phyloP scores from a whole-genome alignment of 352 stramenopile species.

The Phytophthora capsici region DNA sequence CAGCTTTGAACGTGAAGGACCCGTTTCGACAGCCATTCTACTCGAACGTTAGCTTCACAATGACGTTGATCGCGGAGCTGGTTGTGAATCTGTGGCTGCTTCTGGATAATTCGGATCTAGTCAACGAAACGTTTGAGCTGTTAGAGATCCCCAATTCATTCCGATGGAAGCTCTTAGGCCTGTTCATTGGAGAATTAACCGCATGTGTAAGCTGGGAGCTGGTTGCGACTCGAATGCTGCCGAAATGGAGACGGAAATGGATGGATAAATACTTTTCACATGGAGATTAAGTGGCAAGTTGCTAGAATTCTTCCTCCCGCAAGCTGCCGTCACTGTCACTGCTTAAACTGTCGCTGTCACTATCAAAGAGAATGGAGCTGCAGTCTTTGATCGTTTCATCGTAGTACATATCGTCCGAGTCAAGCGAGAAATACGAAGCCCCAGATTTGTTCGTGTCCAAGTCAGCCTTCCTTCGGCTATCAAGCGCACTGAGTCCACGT shows the following conservation, averaged over 20 bases:
- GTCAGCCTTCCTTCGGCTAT: slow-evolving; percentile 14
- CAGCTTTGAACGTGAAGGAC: slow-evolving; percentile 59
- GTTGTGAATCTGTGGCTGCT: slow-evolving; percentile 44
- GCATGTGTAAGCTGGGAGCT: slow-evolving; percentile 34
- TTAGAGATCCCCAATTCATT: slow-evolving; percentile 38
- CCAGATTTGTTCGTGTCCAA: slow-evolving; percentile 23
- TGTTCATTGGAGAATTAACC: slow-evolving; percentile 40
- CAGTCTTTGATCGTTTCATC: slow-evolving; percentile 35
- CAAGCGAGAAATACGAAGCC: slow-evolving; percentile 30
- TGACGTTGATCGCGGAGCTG: slow-evolving; percentile 26
- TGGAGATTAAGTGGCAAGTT: slow-evolving; percentile 5
- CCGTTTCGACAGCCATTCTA: slow-evolving; percentile 53
- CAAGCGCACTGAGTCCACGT: slow-evolving; percentile 32
- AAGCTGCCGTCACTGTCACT: slow-evolving; percentile 27
- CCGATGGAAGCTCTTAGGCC: slow-evolving; percentile 41
- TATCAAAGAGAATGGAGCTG: slow-evolving; percentile 24
- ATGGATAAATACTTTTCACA: neutral
- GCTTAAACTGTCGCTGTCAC: slow-evolving; percentile 9
- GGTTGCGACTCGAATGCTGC: slow-evolving; percentile 38
- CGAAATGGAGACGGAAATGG: slow-evolving; percentile 15
- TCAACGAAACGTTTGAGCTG: slow-evolving; percentile 44
- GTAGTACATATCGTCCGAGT: slow-evolving; percentile 29
- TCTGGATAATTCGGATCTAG: slow-evolving; percentile 31
- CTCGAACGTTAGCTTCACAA: slow-evolving; percentile 43
- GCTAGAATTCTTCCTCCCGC: slow-evolving; percentile 37